A percentile compares a stretch with the other conserved stretches of the same genome.
phyloP scores from a whole-genome alignment of 768 basidiomycete species.

The Kwoniella bestiolae region DNA sequence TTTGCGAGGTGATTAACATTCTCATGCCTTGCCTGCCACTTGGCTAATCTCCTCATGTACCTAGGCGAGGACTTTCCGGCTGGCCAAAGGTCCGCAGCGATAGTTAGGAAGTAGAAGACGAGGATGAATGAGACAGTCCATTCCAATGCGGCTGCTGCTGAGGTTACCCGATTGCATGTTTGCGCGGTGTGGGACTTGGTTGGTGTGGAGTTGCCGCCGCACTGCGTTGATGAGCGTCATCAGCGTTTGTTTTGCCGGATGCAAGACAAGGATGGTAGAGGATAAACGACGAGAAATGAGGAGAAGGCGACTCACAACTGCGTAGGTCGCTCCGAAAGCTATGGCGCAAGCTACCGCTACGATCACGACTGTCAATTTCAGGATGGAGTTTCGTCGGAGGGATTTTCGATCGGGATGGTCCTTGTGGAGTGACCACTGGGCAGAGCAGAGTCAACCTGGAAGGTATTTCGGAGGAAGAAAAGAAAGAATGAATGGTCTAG shows the following conservation, averaged over 20 bases:
- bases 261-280: background rate
- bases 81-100: constrained; percentile 59
- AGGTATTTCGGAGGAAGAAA: too few species aligned
- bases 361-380: constrained; percentile 57
- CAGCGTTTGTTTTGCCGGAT: too few species aligned
- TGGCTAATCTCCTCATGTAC: constrained; percentile 55
- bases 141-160: constrained; percentile 56
- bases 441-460: too few species aligned
- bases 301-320: constrained; percentile 22
- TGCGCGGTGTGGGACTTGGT: constrained; percentile 30
- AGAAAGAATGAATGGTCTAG: background rate
- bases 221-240: too few species aligned
- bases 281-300: background rate
- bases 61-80: constrained; percentile 55
- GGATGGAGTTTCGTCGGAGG: constrained; percentile 55
- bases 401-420: constrained; percentile 57
- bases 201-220: constrained; percentile 35
- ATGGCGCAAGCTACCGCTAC: constrained; percentile 56
- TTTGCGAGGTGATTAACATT: constrained; percentile 34
- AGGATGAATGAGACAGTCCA: constrained; percentile 57
- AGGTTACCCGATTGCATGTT: constrained; percentile 52
- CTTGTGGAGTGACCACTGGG: constrained; percentile 51
- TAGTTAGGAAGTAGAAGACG: constrained; percentile 56
- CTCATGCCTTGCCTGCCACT: constrained; percentile 53
- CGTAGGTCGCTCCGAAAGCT: constrained; percentile 57